Base-by-base conservation (phyloP, 495 filamentous ascomycete genomes). In the Wilcoxina mikolae region DNA sequence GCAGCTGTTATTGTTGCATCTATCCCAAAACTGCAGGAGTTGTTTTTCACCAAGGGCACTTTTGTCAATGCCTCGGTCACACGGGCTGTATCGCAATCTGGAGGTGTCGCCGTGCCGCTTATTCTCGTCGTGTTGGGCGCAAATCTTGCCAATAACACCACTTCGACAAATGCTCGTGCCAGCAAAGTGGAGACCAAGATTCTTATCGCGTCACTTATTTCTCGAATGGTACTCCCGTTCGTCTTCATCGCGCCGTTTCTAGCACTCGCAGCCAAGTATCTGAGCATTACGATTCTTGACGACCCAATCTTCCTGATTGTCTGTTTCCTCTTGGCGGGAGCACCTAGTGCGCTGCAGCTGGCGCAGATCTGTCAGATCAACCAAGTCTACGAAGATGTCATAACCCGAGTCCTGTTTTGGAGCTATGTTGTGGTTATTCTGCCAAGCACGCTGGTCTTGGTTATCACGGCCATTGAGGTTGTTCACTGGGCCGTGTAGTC, bases 311-410 rank as follows among this genome's bases (percentile, higher is more conserved):
- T 98, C 68, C 79, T 96, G 55, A 83, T 96, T 57, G 93, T 98
- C 35, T 95, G 88, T 68, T 98, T 95, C 74, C 75, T 98, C 44
- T 81, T 98, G 59, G 88, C 86, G 0, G 91, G 91, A 20, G 91
- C 91, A 4, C 91, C 91, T 12, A 94, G 86, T 56, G 91, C 91
- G 27, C 74, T 98, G 58, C 91, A 98, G 67, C 71, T 98, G 60
- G 88, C 93, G 4, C 91, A 98, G 71, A 98, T 98, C 56, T 98
- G 91, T 71, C 93, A 96, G 73, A 86, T 96, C 69, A 98, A 98
- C 67, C 84, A 82, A 54, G 93, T 96, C 11, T 98, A 85, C 67
- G 86, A 95, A 70, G 78, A 80, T 24, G 85, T 88, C 29, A 96
- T 98, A 87, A 83, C 85, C 24, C 87, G 80, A 65, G 73, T 98